A percentile compares a stretch with the other conserved stretches of the same genome.
phyloP scores from a whole-genome alignment of 495 filamentous ascomycete species.

The Aspergillus leporis region DNA sequence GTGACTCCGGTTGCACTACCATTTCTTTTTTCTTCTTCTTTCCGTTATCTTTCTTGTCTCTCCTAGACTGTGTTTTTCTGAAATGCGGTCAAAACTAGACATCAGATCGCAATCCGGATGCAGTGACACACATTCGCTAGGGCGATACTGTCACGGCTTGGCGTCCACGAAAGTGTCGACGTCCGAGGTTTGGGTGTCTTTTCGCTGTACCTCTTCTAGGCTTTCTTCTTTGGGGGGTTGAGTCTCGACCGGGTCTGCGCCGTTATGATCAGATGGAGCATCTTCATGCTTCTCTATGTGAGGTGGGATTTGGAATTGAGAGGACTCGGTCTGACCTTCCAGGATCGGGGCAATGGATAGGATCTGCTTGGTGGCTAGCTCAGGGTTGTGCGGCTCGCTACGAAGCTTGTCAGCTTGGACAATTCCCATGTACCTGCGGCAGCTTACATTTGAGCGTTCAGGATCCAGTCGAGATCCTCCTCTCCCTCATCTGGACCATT shows the following conservation, averaged over 20 bases:
- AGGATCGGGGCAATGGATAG: slow-evolving; percentile 83
- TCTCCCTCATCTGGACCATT: slow-evolving; percentile 79
- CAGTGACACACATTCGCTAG: neutral
- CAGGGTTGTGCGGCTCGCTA: slow-evolving; percentile 68
- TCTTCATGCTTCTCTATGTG: slow-evolving; percentile 21
- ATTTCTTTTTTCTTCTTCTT: slow-evolving; percentile 4
- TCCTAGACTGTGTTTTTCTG: neutral
- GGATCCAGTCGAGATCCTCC: slow-evolving; percentile 89
- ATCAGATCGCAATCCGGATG: neutral
- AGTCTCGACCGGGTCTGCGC: slow-evolving; percentile 9
- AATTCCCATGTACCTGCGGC: neutral
- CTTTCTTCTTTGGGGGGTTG: slow-evolving; percentile 12
- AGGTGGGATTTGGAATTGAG: slow-evolving; percentile 45
- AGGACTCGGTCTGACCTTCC: slow-evolving; percentile 59
- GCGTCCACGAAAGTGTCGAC: slow-evolving; percentile 62
- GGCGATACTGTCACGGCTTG: slow-evolving; percentile 9
- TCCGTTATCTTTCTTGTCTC: neutral
- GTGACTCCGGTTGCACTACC: slow-evolving; percentile 9
- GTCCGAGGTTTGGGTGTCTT: slow-evolving; percentile 49
- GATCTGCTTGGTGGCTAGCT: slow-evolving; percentile 81
- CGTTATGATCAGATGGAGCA: slow-evolving; percentile 11
- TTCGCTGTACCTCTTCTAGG: slow-evolving; percentile 36
- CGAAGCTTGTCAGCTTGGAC: slow-evolving; percentile 13
- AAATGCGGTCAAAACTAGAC: neutral
- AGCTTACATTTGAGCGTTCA: slow-evolving; percentile 82